phyloP scores from a whole-genome alignment of 2,329 filamentous ascomycete genomes.

The Capronia epimyces region DNA sequence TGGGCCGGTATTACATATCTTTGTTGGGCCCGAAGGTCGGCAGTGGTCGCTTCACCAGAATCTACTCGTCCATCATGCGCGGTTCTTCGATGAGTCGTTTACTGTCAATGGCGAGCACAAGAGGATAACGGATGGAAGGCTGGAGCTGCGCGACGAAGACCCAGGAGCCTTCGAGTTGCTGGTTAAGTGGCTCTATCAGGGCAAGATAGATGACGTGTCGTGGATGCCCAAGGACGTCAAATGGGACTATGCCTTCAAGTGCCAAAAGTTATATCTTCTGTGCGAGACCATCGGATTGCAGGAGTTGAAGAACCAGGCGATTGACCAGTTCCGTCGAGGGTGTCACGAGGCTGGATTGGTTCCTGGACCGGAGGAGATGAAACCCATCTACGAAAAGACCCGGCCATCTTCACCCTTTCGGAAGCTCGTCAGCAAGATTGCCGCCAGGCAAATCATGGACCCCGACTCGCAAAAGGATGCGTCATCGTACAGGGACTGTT shows the following conservation, averaged over 20 bases:
- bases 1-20: conserved; percentile 48
- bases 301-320: conserved; percentile 49
- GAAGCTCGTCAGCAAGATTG: conserved; percentile 48
- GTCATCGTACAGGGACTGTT: conserved; percentile 47
- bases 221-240: conserved; percentile 44
- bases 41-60: conserved; percentile 51
- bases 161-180: conserved; percentile 50
- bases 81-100: conserved; percentile 38
- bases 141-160: conserved; percentile 48
- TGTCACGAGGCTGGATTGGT: conserved; percentile 48
- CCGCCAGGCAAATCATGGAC: conserved; percentile 55
- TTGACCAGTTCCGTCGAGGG: conserved; percentile 50
- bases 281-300: conserved; percentile 49
- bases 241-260: conserved; percentile 51
- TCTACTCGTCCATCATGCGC: conserved; percentile 50
- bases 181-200: conserved; percentile 54
- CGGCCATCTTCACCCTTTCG: conserved; percentile 45
- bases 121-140: conserved; percentile 32
- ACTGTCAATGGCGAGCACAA: conserved; percentile 34
- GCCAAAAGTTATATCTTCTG: conserved; percentile 50
- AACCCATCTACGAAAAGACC: conserved; percentile 48
- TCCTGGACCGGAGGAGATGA: conserved; percentile 51
- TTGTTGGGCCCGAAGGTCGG: conserved; percentile 44
- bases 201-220: conserved; percentile 47
- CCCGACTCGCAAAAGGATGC: conserved; percentile 47